phyloP scores from a whole-genome alignment of 805 yeast genomes.

The Kuraishia molischiana region DNA sequence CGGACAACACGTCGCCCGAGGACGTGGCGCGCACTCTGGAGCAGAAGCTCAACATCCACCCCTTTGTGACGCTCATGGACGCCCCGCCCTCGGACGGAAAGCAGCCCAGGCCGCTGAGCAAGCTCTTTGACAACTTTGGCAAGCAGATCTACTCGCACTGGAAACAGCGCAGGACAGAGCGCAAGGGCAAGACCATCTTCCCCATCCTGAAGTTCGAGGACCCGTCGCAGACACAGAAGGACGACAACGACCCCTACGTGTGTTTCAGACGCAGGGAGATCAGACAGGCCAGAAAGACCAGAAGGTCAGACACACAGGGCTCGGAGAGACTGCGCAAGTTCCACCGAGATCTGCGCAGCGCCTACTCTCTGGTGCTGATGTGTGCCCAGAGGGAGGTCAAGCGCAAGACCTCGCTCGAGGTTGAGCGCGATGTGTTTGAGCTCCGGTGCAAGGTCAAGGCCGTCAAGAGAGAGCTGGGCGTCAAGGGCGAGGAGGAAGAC shows the following conservation, averaged over 20 bases:
- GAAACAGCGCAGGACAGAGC: conserved; percentile 60
- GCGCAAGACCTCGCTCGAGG: conserved; percentile 48
- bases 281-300: conserved; percentile 90
- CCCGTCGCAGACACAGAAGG: conserved; percentile 69
- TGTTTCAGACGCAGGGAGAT: conserved; percentile 94
- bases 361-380: conserved; percentile 55
- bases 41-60: conserved; percentile 42
- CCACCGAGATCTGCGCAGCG: conserved; percentile 68
- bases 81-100: conserved; percentile 27
- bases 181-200: conserved; percentile 60
- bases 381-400: conserved; percentile 69
- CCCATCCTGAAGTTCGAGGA: conserved; percentile 81
- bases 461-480: conserved; percentile 64
- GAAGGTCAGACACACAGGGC: conserved; percentile 87
- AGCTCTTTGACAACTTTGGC: conserved; percentile 53
- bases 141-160: conserved; percentile 68
- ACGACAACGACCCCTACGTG: conserved; percentile 88
- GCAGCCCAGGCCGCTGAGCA: conserved; percentile 32
- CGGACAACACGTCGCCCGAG: conserved; percentile 38
- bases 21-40: conserved; percentile 49
- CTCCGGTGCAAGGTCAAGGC: conserved; percentile 62
- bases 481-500: conserved; percentile 80
- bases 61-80: conserved; percentile 53
- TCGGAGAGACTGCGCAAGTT: conserved; percentile 72
- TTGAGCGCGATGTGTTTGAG: conserved; percentile 62